Percentiles rank a stretch among this genome's conserved stretches.
Conservation (phyloP, 768 basidiomycete genomes). For the Phlebiopsis gigantea region DNA sequence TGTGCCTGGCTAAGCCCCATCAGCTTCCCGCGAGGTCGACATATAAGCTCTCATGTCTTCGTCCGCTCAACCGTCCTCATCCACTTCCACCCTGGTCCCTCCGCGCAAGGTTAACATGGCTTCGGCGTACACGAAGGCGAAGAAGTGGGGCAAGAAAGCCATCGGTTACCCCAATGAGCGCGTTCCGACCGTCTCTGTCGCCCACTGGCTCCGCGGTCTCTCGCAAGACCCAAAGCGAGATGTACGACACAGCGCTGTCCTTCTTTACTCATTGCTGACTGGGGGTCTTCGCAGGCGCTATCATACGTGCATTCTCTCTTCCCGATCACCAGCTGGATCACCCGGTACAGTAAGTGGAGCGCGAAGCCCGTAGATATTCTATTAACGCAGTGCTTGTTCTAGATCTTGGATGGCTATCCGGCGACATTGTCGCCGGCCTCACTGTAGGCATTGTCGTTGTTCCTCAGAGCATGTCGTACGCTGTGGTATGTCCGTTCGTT, state of each 20-base stretch:
- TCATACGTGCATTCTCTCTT: slow-evolving; percentile 72
- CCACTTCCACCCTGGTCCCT: neutral
- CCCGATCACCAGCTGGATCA: slow-evolving; percentile 82
- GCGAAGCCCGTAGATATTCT: neutral
- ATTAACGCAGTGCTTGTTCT: neutral
- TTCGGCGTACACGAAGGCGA: slow-evolving; percentile 23
- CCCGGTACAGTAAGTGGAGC: slow-evolving; percentile 68
- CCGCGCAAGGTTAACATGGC: neutral
- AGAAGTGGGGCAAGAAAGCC: slow-evolving; percentile 49
- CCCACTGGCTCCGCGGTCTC: slow-evolving; percentile 44
- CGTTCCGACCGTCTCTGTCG: slow-evolving; percentile 54
- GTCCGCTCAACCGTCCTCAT: neutral
- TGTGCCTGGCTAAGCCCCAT: slow-evolving; percentile 5
- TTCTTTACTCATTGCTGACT: slow-evolving; percentile 1
- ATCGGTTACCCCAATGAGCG: slow-evolving; percentile 56
- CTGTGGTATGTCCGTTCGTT: slow-evolving; percentile 38
- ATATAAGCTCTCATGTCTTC: slow-evolving; percentile 4
- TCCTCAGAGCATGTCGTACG: slow-evolving; percentile 89
- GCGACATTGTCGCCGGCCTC: slow-evolving; percentile 85
- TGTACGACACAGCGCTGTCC: slow-evolving; percentile 33
- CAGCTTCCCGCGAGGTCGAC: neutral
- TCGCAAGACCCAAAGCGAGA: slow-evolving; percentile 40
- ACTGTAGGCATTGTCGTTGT: slow-evolving; percentile 94
- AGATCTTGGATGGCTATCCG: slow-evolving; percentile 74
- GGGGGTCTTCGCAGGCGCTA: slow-evolving; percentile 34